A percentile compares a stretch with the other conserved stretches of the same genome.
These are phyloP conservation scores for Castanopsis chinensis DNA, from an alignment of 306 rosid genomes.

Conservation along the genomic window DNA sequence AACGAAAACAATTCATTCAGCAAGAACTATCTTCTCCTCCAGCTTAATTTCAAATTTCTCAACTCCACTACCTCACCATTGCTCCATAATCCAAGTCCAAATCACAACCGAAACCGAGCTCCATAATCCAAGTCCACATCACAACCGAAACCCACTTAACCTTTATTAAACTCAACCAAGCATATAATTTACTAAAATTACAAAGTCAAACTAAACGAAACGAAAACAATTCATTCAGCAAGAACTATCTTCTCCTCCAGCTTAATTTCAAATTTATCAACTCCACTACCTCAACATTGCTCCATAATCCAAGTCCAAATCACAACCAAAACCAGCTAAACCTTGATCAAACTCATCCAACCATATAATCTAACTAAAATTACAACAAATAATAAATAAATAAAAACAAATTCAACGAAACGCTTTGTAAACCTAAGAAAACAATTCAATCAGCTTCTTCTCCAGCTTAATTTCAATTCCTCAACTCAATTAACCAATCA, in stretches of 20 bases:
- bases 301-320: background rate
- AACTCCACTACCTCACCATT: background rate
- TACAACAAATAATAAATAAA: background rate
- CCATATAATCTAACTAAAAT: background rate
- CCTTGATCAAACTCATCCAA: background rate
- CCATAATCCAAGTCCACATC: background rate
- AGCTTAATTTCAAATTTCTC: background rate
- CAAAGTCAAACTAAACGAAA: too few species aligned
- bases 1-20: background rate
- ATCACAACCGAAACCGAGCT: too few species aligned
- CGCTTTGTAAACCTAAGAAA: too few species aligned
- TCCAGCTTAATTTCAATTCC: background rate
- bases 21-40: background rate
- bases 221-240: background rate
- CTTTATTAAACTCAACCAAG: background rate
- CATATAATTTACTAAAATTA: background rate
- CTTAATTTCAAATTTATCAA: background rate
- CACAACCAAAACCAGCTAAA: background rate
- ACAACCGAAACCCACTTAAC: background rate
- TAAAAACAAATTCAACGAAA: too few species aligned
- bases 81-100: background rate
- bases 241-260: background rate
- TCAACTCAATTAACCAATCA: slow-evolving; percentile 4
- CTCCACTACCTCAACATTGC: background rate
- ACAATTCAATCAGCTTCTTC: background rate